Base-by-base conservation (phyloP, 106 monocot genomes). In the Platanthera zijinensis region DNA sequence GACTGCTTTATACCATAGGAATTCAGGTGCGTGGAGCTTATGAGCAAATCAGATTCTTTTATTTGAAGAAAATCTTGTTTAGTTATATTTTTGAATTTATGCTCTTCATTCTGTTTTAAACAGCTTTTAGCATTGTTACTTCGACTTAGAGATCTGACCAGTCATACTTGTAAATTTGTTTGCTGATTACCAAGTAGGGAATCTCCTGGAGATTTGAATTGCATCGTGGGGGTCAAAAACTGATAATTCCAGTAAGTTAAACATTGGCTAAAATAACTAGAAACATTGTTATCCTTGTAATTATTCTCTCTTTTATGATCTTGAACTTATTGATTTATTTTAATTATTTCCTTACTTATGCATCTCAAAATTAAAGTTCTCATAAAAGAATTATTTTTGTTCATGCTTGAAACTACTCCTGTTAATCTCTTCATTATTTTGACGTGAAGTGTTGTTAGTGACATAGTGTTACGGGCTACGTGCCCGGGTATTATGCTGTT, bases 131-230 rank as follows among this genome's bases (percentile, higher is more conserved):
- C 51, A 17, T 7, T 8, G 19, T 7, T 50, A 15, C 50, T 30
- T 19, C 51, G 50, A 0, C 48, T 25, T 48, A 17, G 17, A 17
- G 6, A 48, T n/a, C 5, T 70, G n/a, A 32, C 32, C 32, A 39
- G 25, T 66, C 17, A n/a, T 32, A 15, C 70, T 70, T 70, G n/a
- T 48, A 48, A 70, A 70, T 50, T 51, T 72, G 4, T 21, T 72
- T 72, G n/a, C 51, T 50, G 51, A 15, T 22, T 51, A 21, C 51
- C 45, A 46, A 71, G 62, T 76, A 96, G 96, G 96, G 96, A 50
- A 84, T 93, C 48, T 87, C 84, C 54, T 96, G 93, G 96, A 84
- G 86, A 75, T 91, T 96, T 86, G 96, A 96, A 78, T 87, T 96
- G 51, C 89, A 91, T 52, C 90, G 96, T 71, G 93, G 87, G 25